Base-by-base conservation (phyloP, 257 asterid genomes). In the Petunia axillaris region DNA sequence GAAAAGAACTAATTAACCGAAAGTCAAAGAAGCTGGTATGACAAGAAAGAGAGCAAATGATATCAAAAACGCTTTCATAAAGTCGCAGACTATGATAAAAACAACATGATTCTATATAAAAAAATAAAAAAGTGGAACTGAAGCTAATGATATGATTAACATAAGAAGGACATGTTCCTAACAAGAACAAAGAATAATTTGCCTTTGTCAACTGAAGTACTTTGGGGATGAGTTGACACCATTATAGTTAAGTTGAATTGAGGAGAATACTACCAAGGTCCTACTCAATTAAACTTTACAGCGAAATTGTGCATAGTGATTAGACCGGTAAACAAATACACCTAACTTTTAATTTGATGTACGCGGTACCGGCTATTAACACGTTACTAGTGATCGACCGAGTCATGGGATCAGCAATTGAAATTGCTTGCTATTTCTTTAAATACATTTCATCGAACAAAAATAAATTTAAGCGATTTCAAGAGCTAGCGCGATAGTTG, bases 21-120 rank as follows among this genome's bases (percentile, higher is more conserved):
- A 71, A 71, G 77, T 25, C 77, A 46, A 71, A 48, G 59, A 9
- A 65, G 74, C 14, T 39, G 77, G 77, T 46, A 25, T 46, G 77
- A 70, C 59, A 70, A 46, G 77, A 46, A 70, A 48, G 57, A 10
- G 16, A 48, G 43, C 46, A 10, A 71, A 48, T 8, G 2, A 48
- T 46, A 48, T 35, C 43, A 25, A 5, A 71, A 71, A 71, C 1
- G 5, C 35, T 71, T 48, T 43, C 60, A 71, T 48, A 54, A 54
- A 13, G 59, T 54, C 6, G 4, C 59, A 3, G 13, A 11, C 25
- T 6, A 40, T 41, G 39, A 40, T 11, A 65, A 15, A 25, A 39
- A 6, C n/a, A 6, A 2, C 0, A 66, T 15, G 3, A 66, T 38
- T 37, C 8, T 4, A 0, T 9, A 0, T 5, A 0, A 0, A 64